phyloP scores from a whole-genome alignment of 139 green algal genomes.

The Closterium sp. region DNA sequence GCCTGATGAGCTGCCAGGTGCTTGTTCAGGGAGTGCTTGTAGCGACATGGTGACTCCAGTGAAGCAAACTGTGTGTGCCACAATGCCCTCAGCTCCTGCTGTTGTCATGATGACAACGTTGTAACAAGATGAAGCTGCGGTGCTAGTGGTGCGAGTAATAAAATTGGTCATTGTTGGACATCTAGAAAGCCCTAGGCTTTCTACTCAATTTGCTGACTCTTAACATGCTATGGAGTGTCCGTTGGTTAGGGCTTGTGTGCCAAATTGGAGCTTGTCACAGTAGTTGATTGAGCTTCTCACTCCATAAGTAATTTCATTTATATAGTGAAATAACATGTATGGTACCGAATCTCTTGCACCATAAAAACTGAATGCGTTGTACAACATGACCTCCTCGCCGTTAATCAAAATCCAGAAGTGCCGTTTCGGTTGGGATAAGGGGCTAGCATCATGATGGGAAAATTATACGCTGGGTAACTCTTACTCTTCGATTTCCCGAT shows the following conservation, averaged over 20 bases:
- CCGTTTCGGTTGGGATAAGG: no score
- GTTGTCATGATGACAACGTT: not conserved
- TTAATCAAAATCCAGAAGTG: not conserved
- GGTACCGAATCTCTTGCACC: not conserved
- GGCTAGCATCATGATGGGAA: no score
- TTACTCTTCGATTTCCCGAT: no score
- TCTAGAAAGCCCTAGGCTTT: not conserved
- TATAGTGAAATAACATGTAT: not conserved
- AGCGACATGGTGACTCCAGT: not conserved
- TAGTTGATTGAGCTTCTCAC: not conserved
- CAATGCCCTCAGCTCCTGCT: not conserved
- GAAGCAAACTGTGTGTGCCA: not conserved
- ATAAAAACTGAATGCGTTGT: not conserved
- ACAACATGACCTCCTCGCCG: not conserved
- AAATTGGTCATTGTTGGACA: no score
- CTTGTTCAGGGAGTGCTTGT: not conserved
- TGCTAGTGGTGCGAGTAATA: not conserved
- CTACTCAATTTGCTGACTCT: not conserved
- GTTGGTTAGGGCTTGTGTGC: not conserved
- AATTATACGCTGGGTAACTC: no score
- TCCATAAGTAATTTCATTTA: not conserved
- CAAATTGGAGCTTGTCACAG: not conserved
- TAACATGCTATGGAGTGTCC: not conserved
- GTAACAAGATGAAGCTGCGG: not conserved
- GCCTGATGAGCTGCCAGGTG: not conserved